Conservation (phyloP, 139 green algal species). For the Chlamydomonas schloesseri region DNA sequence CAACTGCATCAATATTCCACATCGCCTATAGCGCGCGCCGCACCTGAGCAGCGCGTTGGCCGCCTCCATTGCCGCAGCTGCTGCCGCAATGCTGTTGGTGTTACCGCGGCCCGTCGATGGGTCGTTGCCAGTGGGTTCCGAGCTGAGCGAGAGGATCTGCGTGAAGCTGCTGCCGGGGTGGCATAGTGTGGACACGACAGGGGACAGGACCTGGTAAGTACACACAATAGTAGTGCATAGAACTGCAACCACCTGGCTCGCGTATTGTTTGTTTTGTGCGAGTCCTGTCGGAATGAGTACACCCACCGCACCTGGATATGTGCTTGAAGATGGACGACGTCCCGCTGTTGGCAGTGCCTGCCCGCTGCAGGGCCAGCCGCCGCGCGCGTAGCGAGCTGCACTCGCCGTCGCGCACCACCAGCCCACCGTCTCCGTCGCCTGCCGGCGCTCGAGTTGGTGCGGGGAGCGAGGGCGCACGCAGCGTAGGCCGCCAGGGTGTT, state of each 20-base stretch:
- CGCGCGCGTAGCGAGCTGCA: conserved; percentile 45
- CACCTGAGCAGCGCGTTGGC: background rate
- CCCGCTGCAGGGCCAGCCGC: conserved; percentile 18
- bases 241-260: no score
- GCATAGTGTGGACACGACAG: background rate
- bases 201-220: background rate
- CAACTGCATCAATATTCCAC: no score
- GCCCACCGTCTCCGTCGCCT: conserved; percentile 38
- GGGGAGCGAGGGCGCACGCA: background rate
- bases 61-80: background rate
- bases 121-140: background rate
- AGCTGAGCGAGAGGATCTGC: background rate
- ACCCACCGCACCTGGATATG: conserved; percentile 41
- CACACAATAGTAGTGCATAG: no score
- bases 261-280: no score
- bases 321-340: conserved; percentile 42
- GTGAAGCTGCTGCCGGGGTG: conserved; percentile 16
- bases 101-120: background rate
- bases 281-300: no score
- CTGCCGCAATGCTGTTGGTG: background rate
- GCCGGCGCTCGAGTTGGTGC: no score
- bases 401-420: conserved; percentile 61
- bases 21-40: background rate
- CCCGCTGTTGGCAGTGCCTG: background rate
- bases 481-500: background rate